A percentile compares a stretch with the other conserved stretches of the same genome.
These are phyloP conservation scores for Phalaenopsis hybrid DNA, from an alignment of 116 monocot genomes.

Conservation along the genomic window DNA sequence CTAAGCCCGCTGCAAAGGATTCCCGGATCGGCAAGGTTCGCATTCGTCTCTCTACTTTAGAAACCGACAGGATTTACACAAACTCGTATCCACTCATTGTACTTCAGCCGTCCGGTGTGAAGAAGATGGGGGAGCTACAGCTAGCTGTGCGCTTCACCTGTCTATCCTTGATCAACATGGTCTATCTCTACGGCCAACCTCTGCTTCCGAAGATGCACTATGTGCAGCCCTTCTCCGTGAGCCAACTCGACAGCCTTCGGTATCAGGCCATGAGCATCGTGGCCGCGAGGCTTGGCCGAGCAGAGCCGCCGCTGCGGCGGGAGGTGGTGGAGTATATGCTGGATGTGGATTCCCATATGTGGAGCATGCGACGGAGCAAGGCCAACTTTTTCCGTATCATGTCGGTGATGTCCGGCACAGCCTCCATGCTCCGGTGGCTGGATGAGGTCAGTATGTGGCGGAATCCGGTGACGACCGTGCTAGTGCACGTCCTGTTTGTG, in stretches of 20 bases:
- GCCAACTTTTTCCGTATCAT: constrained; percentile 44
- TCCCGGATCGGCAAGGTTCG: constrained; percentile 39
- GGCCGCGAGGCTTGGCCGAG: constrained; percentile 32
- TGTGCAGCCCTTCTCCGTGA: constrained; percentile 31
- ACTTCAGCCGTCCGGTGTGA: constrained; percentile 39
- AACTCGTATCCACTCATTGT: constrained; percentile 36
- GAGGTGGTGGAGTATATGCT: constrained; percentile 52
- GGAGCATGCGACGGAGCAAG: constrained; percentile 52
- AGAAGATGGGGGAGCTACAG: constrained; percentile 43
- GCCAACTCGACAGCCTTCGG: constrained; percentile 35
- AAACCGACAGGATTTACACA: constrained; percentile 37
- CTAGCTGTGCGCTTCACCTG: constrained; percentile 41
- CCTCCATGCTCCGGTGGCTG: constrained; percentile 26
- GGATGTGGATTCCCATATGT: constrained; percentile 46
- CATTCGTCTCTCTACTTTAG: constrained; percentile 43
- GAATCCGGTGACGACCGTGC: constrained; percentile 36
- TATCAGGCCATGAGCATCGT: constrained; percentile 44
- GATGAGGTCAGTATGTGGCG: constrained; percentile 33
- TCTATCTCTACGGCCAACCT: constrained; percentile 36
- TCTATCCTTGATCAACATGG: constrained; percentile 24
- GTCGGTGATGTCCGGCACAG: constrained; percentile 29
- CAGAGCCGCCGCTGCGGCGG: constrained; percentile 38
- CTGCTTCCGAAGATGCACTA: constrained; percentile 47
- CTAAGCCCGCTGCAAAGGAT: constrained; percentile 10
- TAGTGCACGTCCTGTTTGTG: constrained; percentile 33